Base-by-base conservation (phyloP, 805 yeast species). In the Blastobotrys robertii region DNA sequence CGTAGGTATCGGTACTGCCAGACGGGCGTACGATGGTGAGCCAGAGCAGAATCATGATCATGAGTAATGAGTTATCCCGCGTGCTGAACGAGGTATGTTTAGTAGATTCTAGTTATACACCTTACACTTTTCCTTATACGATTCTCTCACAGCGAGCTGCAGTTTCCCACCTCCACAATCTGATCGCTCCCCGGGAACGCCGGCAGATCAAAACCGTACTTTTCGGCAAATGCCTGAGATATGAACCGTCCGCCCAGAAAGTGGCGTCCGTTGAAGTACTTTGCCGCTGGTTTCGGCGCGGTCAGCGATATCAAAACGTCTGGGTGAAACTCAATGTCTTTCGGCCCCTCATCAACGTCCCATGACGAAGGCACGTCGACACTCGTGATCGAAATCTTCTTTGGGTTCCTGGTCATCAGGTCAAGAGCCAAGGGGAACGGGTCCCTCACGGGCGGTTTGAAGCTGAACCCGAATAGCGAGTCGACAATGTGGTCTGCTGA, bases 321-420 rank as follows among this genome's bases (percentile, higher is more conserved):
- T 0, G 97, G 94, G 19, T 67, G 67, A 44, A 83, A 72, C 19
- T 58, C 60, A 13, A 62, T 64, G 1, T 60, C 63, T 0, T 66
- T 62, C 0, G 92, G 94, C 0, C 98, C 98, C 6, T 71, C 56
- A 55, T 92, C 94, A 8, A 92, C 97, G 56, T 88, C 90, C 98
- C 98, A 92, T 0, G 97, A 95, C 2, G 95, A 83, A 0, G 98
- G 98, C 38, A 90, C 76, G 60, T 92, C 98, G 2, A 92, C 84
- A 0, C 94, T 76, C 0, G 84, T 73, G 1, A 87, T 74, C 1
- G 88, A 90, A 2, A 76, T 55, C 1, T 44, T 10, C 6, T 19
- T 6, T 4, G 25, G 25, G 32, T 67, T 30, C 43, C 41, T 45
- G 52, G 54, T 69, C 49, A 83, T 58, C 6, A 66, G 51, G n/a